These are phyloP conservation scores for Atractiella rhizophila DNA, from an alignment of 768 basidiomycete genomes.

Conservation along the genomic window DNA sequence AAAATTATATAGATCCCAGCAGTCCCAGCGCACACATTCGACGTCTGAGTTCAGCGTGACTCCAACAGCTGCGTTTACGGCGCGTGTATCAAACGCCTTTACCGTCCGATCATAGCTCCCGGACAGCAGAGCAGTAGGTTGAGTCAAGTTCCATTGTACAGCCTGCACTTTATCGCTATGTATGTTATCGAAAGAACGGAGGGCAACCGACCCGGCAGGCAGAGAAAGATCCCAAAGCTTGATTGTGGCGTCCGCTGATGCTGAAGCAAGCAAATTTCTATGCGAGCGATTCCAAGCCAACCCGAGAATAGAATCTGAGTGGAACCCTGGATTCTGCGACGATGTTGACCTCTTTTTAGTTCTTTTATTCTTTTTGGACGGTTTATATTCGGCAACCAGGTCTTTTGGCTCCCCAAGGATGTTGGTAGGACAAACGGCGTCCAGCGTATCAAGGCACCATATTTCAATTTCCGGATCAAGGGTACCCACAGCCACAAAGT, in stretches of 20 bases:
- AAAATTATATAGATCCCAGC: constrained; percentile 66
- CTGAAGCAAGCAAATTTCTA: constrained; percentile 70
- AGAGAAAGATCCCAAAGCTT: constrained; percentile 89
- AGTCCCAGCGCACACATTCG: constrained; percentile 84
- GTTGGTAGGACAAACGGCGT: constrained; percentile 75
- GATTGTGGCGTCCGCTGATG: constrained; percentile 79
- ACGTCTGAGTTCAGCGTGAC: constrained; percentile 62
- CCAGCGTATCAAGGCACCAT: constrained; percentile 81
- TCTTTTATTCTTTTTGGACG: constrained; percentile 77
- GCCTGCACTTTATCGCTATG: constrained; percentile 90
- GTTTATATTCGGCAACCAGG: constrained; percentile 12
- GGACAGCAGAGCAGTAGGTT: constrained; percentile 69
- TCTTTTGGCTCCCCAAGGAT: constrained; percentile 50
- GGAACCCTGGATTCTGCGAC: constrained; percentile 29
- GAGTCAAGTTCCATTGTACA: constrained; percentile 76
- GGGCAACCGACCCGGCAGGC: constrained; percentile 35
- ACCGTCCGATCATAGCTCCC: constrained; percentile 89
- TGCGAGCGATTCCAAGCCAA: constrained; percentile 79
- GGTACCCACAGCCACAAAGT: constrained; percentile 86
- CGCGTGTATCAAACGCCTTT: constrained; percentile 72
- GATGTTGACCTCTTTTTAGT: constrained; percentile 42
- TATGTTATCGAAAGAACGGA: constrained; percentile 47
- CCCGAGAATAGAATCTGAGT: constrained; percentile 79
- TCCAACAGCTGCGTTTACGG: constrained; percentile 31
- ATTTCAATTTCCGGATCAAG: constrained; percentile 97